Base-by-base conservation (phyloP, 2,329 filamentous ascomycete species). In the Paecilomyces niveus region DNA sequence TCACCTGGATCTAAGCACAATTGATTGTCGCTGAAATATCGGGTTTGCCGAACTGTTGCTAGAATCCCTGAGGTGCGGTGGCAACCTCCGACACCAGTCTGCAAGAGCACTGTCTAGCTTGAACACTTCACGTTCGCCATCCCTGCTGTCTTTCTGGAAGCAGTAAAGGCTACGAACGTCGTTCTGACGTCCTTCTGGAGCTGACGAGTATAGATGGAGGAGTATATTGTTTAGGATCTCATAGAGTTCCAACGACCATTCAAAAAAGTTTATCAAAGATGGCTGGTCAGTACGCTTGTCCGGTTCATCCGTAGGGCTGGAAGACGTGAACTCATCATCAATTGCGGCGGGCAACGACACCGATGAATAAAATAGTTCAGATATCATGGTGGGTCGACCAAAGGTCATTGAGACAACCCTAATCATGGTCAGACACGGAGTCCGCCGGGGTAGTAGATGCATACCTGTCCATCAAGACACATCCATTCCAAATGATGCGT, bases 401-500 rank as follows among this genome's bases (percentile, higher is more conserved):
- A 72, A 73, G 7, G 68, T 72, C 72, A 74, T 74, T 9, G 71
- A 70, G n/a, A 74, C 67, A 0, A 74, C 67, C 4, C 72, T 72
- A 45, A 4, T 3, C 29, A 9, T 24, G 18, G 35, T 53, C 60
- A 58, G 58, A n/a, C 4, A 54, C 31, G 24, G 22, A 18, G 18
- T 33, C 29, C 3, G 22, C 11, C 22, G n/a, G 35, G 31, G 9
- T 6, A 7, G 21, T 26, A 5, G 18, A 35, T 24, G 57, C 64
- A 50, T 64, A 72, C 70, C 70, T 63, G 52, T 74, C 72, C 69
- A 74, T 72, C 2, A 74, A 60, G 9, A 74, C 67, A 59, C 72
- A 74, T 0, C 70, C 71, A 56, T 74, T 70, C 70, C 72, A 74
- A 13, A 74, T 62, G 26, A 70, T 70, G 2, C 69, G 64, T 0